Base-by-base conservation (phyloP, 75 land plant species). In the Pinus albicaulis region DNA sequence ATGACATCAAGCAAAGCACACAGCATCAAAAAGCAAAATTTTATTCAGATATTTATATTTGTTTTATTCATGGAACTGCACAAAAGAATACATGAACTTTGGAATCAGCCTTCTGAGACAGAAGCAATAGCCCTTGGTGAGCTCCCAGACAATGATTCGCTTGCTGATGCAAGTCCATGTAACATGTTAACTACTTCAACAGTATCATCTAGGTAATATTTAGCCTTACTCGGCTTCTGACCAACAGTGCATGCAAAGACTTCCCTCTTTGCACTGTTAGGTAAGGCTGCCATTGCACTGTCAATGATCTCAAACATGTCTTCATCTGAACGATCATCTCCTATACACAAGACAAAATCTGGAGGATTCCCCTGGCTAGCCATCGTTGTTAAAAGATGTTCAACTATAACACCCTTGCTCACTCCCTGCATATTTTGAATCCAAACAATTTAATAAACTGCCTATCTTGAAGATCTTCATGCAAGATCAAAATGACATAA, bases 281-380 rank as follows among this genome's bases (percentile, higher is more conserved):
- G 66, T 8, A 75, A 72, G 22, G 63, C 31, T 19, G 41, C 41
- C 24, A 75, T 52, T 10, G 81, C 71, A 63, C 56, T 36, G 24
- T 65, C 64, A 55, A 88, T 80, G 57, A 84, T 78, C 60, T 88
- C 85, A 80, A 85, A 88, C 90, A 88, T 85, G 78, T 85, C 88
- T 78, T 88, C 90, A 80, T 88, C 90, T 1, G 90, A 88, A 70
- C 85, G 81, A 64, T 89, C 91, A 81, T 86, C 91, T 16, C 89
- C 91, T 56, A 86, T 81, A 60, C 91, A 89, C 81, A 89, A 68
- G 15, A 89, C 76, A 77, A 89, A 89, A 68, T 89, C 91, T 59
- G 89, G 86, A 31, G 85, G 65, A 34, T n/a, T 75, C 23, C 79
- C 90, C 58, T 56, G 31, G 13, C 73, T 70, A 11, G 76, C 70